Evolutionary conservation across 2,329 filamentous ascomycete genomes (phyloP).

Genomic region (Neoscytalidium dimidiatum): DNA sequence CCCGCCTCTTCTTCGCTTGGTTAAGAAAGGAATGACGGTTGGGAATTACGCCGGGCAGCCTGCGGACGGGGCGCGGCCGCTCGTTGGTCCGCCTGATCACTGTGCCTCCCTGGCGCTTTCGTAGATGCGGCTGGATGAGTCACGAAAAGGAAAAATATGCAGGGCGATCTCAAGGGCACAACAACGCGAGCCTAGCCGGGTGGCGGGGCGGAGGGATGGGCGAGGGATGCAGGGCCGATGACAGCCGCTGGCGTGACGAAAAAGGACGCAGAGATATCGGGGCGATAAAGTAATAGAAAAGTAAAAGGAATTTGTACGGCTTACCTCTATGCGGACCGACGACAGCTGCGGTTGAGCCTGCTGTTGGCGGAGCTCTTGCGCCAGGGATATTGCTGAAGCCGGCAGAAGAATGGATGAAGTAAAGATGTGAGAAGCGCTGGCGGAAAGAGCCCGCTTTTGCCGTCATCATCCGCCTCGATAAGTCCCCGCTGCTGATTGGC

Average conservation of each 20-base stretch:
- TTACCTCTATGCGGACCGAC: neutral
- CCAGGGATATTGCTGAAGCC: neutral
- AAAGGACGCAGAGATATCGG: neutral
- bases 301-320: neutral
- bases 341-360: neutral
- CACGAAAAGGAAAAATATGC: neutral
- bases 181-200: neutral
- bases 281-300: neutral
- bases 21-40: neutral
- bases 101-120: neutral
- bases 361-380: neutral
- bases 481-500: neutral
- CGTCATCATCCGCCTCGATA: constrained; percentile 9
- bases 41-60: neutral
- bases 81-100: constrained; percentile 1
- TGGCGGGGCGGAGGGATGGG: neutral
- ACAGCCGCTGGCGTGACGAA: neutral
- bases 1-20: neutral
- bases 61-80: neutral
- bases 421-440: neutral
- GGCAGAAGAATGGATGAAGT: neutral
- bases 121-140: neutral
- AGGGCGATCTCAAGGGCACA: neutral
- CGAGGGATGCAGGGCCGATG: neutral
- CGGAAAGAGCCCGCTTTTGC: constrained; percentile 1